Evolutionary conservation across 352 stramenopile species (phyloP).

Genomic region (Phytophthora cajani): DNA sequence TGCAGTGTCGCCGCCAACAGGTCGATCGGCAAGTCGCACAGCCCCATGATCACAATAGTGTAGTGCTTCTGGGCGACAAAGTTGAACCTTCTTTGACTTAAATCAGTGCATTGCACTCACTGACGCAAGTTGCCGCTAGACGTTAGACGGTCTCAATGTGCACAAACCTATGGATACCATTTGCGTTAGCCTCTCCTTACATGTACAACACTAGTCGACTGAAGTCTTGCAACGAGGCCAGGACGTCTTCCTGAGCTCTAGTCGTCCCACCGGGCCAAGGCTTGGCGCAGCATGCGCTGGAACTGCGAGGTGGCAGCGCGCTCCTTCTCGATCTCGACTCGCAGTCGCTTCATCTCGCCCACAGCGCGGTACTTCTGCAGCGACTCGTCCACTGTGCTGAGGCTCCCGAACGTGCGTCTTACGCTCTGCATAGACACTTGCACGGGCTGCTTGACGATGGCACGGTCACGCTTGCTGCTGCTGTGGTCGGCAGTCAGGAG

Average conservation of each 20-base stretch:
- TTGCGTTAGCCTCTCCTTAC: neutral
- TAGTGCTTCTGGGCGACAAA: conserved; percentile 25
- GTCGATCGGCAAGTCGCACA: conserved; percentile 49
- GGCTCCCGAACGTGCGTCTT: conserved; percentile 45
- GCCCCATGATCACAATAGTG: conserved; percentile 2
- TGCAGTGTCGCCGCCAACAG: conserved; percentile 48
- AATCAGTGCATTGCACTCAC: neutral
- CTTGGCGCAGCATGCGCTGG: conserved; percentile 66
- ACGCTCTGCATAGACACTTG: conserved; percentile 45
- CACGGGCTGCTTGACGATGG: conserved; percentile 20
- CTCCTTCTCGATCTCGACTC: conserved; percentile 64
- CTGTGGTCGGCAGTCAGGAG: neutral
- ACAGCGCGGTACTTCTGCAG: conserved; percentile 35
- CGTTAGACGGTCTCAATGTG: neutral
- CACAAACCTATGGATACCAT: neutral
- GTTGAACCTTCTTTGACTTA: conserved; percentile 19
- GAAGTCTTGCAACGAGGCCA: neutral
- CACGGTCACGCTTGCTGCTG: conserved; percentile 8
- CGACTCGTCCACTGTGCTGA: conserved; percentile 20
- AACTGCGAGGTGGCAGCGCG: conserved; percentile 51
- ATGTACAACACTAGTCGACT: neutral
- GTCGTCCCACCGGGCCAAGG: conserved; percentile 56
- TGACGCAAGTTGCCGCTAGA: neutral
- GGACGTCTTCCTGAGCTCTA: conserved; percentile 14
- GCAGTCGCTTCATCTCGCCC: conserved; percentile 52